Evolutionary conservation across 2,329 filamentous ascomycete species (phyloP).

Genomic region (Neonectria ditissima): DNA sequence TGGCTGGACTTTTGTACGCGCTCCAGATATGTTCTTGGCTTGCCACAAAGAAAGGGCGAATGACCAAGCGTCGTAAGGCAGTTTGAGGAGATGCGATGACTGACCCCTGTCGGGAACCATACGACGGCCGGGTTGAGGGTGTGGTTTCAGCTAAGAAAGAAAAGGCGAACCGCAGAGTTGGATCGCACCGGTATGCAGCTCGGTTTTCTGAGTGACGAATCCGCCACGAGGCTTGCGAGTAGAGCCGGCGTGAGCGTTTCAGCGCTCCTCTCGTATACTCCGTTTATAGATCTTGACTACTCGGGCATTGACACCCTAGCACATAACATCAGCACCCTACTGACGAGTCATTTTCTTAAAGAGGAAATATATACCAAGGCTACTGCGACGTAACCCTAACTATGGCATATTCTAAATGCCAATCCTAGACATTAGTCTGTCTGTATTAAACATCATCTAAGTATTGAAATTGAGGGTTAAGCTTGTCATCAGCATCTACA

Average conservation of each 20-base stretch:
- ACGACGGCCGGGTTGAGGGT: not conserved
- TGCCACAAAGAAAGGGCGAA: conserved; percentile 10
- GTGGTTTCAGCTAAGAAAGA: not conserved
- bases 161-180: not conserved
- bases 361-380: too few species aligned
- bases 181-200: not conserved
- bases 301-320: too few species aligned
- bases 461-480: too few species aligned
- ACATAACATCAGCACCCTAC: too few species aligned
- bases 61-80: not conserved
- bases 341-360: too few species aligned
- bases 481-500: too few species aligned
- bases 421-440: too few species aligned
- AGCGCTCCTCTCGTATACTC: not conserved
- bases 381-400: too few species aligned
- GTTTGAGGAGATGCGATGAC: not conserved
- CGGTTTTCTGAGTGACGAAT: not conserved
- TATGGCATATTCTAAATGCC: too few species aligned
- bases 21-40: not conserved
- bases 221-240: not conserved
- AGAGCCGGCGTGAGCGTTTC: not conserved
- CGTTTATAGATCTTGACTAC: not conserved
- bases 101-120: not conserved
- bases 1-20: conserved; percentile 9
- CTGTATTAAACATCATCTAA: too few species aligned